These are phyloP conservation scores for Exophiala calicioides DNA, from an alignment of 2,329 filamentous ascomycete species.

Conservation along the genomic window DNA sequence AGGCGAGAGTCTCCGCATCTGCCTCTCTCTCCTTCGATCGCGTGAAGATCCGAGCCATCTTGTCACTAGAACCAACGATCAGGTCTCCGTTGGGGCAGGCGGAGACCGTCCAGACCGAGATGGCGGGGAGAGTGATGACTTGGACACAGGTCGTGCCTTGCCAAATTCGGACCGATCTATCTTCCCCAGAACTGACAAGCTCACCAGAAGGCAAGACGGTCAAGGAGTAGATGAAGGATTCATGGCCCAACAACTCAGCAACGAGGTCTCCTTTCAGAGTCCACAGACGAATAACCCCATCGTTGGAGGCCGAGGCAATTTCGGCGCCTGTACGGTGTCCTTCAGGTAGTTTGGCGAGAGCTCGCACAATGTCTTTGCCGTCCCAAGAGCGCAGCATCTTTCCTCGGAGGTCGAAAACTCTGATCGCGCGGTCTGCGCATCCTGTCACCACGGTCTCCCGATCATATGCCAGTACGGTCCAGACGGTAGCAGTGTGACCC, in stretches of 20 bases:
- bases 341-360: conserved; percentile 77
- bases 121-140: conserved; percentile 94
- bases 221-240: conserved; percentile 91
- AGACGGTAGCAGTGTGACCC: conserved; percentile 80
- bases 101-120: conserved; percentile 94
- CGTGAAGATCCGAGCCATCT: conserved; percentile 80
- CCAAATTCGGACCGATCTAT: conserved; percentile 92
- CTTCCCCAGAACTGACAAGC: conserved; percentile 87
- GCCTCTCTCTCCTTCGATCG: conserved; percentile 70
- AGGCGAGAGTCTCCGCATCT: conserved; percentile 64
- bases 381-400: conserved; percentile 65
- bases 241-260: conserved; percentile 79
- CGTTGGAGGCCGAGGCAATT: conserved; percentile 94
- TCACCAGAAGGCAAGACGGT: conserved; percentile 77
- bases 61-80: conserved; percentile 88
- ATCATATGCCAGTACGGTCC: conserved; percentile 86
- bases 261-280: conserved; percentile 75
- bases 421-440: conserved; percentile 85
- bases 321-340: conserved; percentile 79
- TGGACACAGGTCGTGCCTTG: conserved; percentile 79
- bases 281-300: conserved; percentile 85
- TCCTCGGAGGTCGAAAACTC: conserved; percentile 71
- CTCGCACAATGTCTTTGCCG: conserved; percentile 79
- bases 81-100: conserved; percentile 83
- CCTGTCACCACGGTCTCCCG: conserved; percentile 79